Conservation (phyloP, 2,329 filamentous ascomycete species). For the Corinectria fuckeliana region DNA sequence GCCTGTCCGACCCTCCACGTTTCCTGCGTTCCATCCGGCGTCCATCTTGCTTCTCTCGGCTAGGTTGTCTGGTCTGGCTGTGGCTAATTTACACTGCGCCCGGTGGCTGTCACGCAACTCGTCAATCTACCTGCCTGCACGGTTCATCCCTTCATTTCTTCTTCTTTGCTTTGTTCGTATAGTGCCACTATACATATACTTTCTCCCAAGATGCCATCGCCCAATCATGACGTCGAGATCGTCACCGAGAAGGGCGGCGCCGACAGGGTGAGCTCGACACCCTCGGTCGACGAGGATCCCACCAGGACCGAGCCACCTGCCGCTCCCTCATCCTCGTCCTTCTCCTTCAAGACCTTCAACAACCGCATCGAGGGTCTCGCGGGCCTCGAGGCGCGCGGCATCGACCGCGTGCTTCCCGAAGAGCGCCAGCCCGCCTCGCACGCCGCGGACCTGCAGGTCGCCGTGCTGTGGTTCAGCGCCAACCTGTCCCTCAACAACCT, state of each 20-base stretch:
- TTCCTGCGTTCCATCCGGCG: neutral
- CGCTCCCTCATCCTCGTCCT: slow-evolving; percentile 3
- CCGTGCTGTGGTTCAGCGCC: slow-evolving; percentile 52
- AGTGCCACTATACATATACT: no score
- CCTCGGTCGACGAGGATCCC: slow-evolving; percentile 14
- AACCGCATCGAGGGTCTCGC: slow-evolving; percentile 36
- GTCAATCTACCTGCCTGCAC: neutral
- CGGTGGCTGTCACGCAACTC: slow-evolving; percentile 12
- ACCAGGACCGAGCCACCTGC: slow-evolving; percentile 4
- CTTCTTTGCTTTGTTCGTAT: no score
- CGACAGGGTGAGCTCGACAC: slow-evolving; percentile 17
- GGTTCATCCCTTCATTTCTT: slow-evolving; percentile 2
- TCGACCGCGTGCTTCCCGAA: slow-evolving; percentile 46
- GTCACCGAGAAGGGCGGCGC: slow-evolving; percentile 25
- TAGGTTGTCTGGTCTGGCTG: slow-evolving; percentile 5
- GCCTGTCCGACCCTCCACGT: neutral
- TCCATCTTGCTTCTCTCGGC: neutral
- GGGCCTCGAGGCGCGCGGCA: slow-evolving; percentile 50
- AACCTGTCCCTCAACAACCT: slow-evolving; percentile 54
- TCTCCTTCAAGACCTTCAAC: slow-evolving; percentile 24
- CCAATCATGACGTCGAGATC: slow-evolving; percentile 20
- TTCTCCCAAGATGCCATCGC: slow-evolving; percentile 6
- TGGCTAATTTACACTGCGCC: slow-evolving; percentile 9
- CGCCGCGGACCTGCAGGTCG: slow-evolving; percentile 47
- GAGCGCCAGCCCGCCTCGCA: slow-evolving; percentile 44